Conservation (phyloP, 768 basidiomycete genomes). For the Macrocybe gigantea region DNA sequence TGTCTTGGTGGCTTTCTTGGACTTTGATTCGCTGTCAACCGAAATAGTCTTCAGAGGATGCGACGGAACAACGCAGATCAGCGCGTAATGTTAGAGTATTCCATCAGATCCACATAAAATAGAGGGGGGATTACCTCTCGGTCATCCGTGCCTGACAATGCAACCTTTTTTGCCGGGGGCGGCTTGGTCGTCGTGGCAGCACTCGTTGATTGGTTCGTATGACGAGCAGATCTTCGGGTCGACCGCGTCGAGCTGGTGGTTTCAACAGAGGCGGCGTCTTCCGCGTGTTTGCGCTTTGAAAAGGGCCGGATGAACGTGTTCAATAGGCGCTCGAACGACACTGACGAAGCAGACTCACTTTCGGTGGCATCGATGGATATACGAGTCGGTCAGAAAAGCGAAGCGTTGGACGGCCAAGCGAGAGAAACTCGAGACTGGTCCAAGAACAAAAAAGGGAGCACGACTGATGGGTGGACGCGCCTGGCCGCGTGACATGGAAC, state of each 20-base stretch:
- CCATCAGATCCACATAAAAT: too few relatives aligned
- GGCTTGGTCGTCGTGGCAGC: constrained; percentile 22
- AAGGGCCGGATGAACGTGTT: not conserved
- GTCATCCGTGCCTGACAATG: constrained; percentile 17
- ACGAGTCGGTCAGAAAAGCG: not conserved
- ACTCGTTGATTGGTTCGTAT: constrained; percentile 14
- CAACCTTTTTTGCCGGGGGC: constrained; percentile 16
- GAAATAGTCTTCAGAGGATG: constrained; percentile 13
- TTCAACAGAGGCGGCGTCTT: constrained; percentile 25
- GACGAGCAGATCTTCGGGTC: constrained; percentile 40
- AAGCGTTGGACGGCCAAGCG: constrained; percentile 1
- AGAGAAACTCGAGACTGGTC: not conserved
- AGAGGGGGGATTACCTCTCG: too few relatives aligned
- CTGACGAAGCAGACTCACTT: constrained; percentile 16
- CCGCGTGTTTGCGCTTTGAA: constrained; percentile 54
- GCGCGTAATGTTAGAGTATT: too few relatives aligned
- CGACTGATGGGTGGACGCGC: constrained; percentile 8
- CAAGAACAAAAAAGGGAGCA: too few relatives aligned
- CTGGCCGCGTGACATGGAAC: constrained; percentile 19
- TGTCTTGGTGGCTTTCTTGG: constrained; percentile 16
- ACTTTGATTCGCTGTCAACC: constrained; percentile 36
- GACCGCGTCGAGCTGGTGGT: constrained; percentile 34
- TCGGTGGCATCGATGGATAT: constrained; percentile 26
- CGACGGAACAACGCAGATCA: too few relatives aligned
- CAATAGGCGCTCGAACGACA: not conserved